Evolutionary conservation across 345 rosid species (phyloP).

Genomic region (Camelina neglecta): DNA sequence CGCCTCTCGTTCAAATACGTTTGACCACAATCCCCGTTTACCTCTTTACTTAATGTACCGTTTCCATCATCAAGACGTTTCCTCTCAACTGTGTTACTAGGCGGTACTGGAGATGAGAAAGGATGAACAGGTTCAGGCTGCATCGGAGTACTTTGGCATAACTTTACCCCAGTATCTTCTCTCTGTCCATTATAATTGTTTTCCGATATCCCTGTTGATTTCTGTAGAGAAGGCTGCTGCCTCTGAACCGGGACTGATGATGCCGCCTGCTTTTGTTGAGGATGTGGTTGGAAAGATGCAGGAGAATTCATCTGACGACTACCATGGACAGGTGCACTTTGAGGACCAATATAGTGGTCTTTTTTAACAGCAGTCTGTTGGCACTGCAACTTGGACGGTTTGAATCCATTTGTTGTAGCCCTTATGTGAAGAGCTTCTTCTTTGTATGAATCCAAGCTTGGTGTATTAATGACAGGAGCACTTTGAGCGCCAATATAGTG

Average conservation of each 20-base stretch:
- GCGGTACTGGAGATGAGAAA: conserved; percentile 57
- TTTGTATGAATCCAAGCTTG: conserved; percentile 49
- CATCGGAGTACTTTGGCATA: conserved; percentile 57
- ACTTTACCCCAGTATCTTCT: conserved; percentile 39
- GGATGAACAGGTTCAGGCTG: conserved; percentile 63
- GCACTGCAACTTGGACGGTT: conserved; percentile 56
- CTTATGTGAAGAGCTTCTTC: conserved; percentile 52
- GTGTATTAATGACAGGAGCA: conserved; percentile 62
- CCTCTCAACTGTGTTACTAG: conserved; percentile 46
- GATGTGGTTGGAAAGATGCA: conserved; percentile 50
- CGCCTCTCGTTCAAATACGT: not conserved
- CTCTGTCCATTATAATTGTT: conserved; percentile 55
- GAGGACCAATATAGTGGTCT: conserved; percentile 46
- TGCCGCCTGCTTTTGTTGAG: conserved; percentile 56
- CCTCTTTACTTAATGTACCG: conserved; percentile 7
- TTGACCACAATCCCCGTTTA: conserved; percentile 27
- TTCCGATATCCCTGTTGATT: conserved; percentile 46
- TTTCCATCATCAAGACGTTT: conserved; percentile 24
- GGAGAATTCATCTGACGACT: conserved; percentile 49
- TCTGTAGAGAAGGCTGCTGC: conserved; percentile 56
- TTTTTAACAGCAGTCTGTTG: conserved; percentile 56
- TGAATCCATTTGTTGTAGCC: conserved; percentile 49
- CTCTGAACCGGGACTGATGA: conserved; percentile 57
- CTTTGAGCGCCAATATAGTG: conserved; percentile 45
- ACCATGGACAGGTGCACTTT: conserved; percentile 45